Base-by-base conservation (phyloP, 202 grass and related monocot genomes). In the Zoysia matrella region DNA sequence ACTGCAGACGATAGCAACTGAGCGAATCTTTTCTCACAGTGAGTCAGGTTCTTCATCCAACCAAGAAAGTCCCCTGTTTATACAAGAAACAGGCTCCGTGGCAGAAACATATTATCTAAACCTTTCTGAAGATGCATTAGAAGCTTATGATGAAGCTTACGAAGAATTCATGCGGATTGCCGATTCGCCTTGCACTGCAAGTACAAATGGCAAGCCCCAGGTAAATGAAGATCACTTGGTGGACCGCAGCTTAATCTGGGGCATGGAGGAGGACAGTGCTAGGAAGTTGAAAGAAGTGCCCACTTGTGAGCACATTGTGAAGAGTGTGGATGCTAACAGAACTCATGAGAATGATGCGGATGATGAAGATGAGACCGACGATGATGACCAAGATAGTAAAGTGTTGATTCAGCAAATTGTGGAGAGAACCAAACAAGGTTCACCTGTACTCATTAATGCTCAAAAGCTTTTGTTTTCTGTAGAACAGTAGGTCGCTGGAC, bases 371-470 rank as follows among this genome's bases (percentile, higher is more conserved):
- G 76, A 86, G 1, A 68, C 79, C 0, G 57, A 80, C 0, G 77
- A 81, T 1, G 55, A 86, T 2, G 85, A 90, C 40, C 62, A 81
- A 2, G 76, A 88, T 81, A 87, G 84, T 85, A 81, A 84, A 60
- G 41, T 86, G 61, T 78, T 98, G 54, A 91, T 98, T 58, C 80
- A 95, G 72, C 93, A 92, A 72, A 93, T 98, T 90, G 57, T 98
- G 69, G 96, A 98, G 85, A 91, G 89, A 89, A 95, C 92, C 69
- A 95, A 85, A 79, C 86, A 95, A 82, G 92, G 96, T 63, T 95
- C 92, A 85, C 83, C 89, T 72, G 75, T 89, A 79, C 86, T 93
- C 60, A 76, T 92, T 74, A 86, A 98, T 81, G 96, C 92, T n/a
- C 91, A 98, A 84, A 92, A 80, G 84, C 80, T 95, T 64, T 77